A percentile compares a stretch with the other conserved stretches of the same genome.
Evolutionary conservation across 1,284 basidiomycete species (phyloP).

Genomic region (Ustilago curta): DNA sequence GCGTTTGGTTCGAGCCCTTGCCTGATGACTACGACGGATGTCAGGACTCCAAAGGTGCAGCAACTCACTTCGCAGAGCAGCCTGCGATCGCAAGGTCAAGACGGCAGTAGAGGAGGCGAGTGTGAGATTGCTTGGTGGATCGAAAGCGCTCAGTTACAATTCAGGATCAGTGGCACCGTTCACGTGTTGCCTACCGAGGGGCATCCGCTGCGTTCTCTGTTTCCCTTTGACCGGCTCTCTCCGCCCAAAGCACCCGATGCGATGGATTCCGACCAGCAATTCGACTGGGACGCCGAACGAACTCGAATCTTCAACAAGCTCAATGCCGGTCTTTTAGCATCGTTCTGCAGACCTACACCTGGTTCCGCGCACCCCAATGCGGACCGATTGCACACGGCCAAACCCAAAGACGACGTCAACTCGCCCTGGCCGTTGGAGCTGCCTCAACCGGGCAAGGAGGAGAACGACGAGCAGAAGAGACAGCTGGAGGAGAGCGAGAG

Average conservation of each 20-base stretch:
- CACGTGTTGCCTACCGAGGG: conserved; percentile 63
- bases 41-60: conserved; percentile 68
- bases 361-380: conserved; percentile 61
- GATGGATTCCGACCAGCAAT: conserved; percentile 43
- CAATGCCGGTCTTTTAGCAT: conserved; percentile 67
- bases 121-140: conserved; percentile 70
- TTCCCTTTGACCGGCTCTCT: conserved; percentile 46
- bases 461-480: conserved; percentile 61
- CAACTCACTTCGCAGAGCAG: conserved; percentile 57
- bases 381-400: conserved; percentile 10
- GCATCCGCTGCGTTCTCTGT: conserved; percentile 44
- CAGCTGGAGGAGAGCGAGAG: conserved; percentile 58
- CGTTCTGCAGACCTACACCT: conserved; percentile 69
- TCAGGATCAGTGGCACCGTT: conserved; percentile 66
- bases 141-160: conserved; percentile 65
- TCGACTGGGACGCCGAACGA: conserved; percentile 69
- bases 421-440: conserved; percentile 62
- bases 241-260: conserved; percentile 32
- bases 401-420: conserved; percentile 37
- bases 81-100: conserved; percentile 29
- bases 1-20: conserved; percentile 59
- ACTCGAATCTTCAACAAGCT: conserved; percentile 68
- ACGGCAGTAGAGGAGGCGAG: conserved; percentile 45
- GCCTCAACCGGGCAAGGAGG: conserved; percentile 62
- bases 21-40: conserved; percentile 69